Base-by-base conservation (phyloP, 495 filamentous ascomycete species). In the Penicilliopsis zonata region DNA sequence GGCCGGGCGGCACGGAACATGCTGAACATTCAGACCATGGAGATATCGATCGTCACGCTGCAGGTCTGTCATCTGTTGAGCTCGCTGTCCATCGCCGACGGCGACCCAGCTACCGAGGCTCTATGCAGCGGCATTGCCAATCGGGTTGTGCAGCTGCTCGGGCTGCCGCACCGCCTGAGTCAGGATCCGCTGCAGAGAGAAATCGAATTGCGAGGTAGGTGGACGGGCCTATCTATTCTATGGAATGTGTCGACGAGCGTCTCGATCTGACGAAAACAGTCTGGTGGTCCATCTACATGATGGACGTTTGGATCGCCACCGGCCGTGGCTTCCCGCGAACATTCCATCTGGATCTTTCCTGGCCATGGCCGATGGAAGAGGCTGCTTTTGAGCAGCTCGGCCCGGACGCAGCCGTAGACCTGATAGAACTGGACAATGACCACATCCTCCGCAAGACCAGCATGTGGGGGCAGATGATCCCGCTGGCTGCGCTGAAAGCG, bases 261-360 rank as follows among this genome's bases (percentile, higher is more conserved):
- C n/a, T n/a, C n/a, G n/a, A n/a, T n/a, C n/a, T n/a, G n/a, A 23
- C 21, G n/a, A 6, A n/a, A 23, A n/a, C 20, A 56, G 52, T 55
- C 7, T 65, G 59, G 57, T 61, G 55, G 55, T 42, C 55, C 3
- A 36, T 65, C 1, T 55, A 49, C 34, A 61, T 65, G 60, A 56
- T 61, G 26, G 60, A 65, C 38, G 44, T 53, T 9, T 65, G 60
- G 60, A 50, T 49, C 12, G 53, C 59, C 5, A 39, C 46, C 2
- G 60, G 55, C 1, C 44, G 61, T 5, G 33, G 46, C 12, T 44
- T 61, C 13, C 55, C 59, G 9, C 30, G 42, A 7, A 40, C 44
- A 14, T 39, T 55, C 21, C 43, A 40, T 22, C 50, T 49, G 0
- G 21, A 22, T 7, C 38, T 49, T 1, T 14, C 39, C 8, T 34